Evolutionary conservation across 805 yeast genomes (phyloP).

Genomic region (Gaillardinia entomophila): DNA sequence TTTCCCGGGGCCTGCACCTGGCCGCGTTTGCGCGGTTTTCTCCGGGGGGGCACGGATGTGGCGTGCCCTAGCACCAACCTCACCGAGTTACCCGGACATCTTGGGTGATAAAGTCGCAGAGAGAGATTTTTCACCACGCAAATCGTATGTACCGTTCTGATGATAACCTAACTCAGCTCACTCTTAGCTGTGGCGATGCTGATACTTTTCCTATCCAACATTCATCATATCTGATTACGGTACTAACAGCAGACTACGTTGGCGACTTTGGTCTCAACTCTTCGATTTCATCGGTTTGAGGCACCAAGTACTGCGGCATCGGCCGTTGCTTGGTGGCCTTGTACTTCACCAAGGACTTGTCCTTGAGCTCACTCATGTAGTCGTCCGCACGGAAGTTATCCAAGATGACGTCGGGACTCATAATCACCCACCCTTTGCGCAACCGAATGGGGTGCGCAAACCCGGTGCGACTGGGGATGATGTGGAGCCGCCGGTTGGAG

Average conservation of each 20-base stretch:
- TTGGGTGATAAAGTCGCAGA: too few species aligned
- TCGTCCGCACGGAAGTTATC: constrained; percentile 51
- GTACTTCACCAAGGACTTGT: constrained; percentile 24
- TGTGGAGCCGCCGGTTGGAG: constrained; percentile 77
- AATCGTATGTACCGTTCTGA: neutral
- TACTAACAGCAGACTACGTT: neutral
- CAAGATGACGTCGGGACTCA: constrained; percentile 76
- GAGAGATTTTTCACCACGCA: too few species aligned
- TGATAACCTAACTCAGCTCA: neutral
- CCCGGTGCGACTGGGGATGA: constrained; percentile 71
- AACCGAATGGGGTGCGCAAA: constrained; percentile 54
- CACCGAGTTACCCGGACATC: too few species aligned
- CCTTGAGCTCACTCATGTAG: constrained; percentile 25
- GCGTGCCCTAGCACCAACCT: too few species aligned
- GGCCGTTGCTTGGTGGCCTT: constrained; percentile 8
- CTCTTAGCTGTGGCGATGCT: neutral
- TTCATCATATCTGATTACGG: neutral
- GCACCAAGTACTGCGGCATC: constrained; percentile 46
- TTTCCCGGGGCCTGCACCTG: too few species aligned
- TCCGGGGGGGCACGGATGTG: too few species aligned
- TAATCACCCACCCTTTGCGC: constrained; percentile 87
- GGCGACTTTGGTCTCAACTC: constrained; percentile 61
- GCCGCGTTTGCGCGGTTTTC: too few species aligned
- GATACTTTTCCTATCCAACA: neutral
- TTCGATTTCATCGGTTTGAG: constrained; percentile 70